These are phyloP conservation scores for Schizothecium vesticola DNA, from an alignment of 495 filamentous ascomycete species.

Conservation along the genomic window DNA sequence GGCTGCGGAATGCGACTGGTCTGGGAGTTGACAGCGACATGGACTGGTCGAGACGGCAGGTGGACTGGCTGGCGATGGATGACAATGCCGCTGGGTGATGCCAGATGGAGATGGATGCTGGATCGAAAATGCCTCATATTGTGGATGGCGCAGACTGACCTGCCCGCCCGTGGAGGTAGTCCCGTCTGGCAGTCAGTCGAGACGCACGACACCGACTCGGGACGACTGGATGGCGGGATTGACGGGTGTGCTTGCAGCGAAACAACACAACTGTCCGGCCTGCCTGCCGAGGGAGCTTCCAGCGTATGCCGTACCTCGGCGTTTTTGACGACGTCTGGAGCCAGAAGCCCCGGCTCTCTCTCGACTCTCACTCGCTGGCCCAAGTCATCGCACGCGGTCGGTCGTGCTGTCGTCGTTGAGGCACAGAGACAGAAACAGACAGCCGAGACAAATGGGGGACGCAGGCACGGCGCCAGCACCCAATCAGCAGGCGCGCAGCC, in stretches of 20 bases:
- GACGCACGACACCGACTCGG: conserved; percentile 9
- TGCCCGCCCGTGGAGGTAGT: background rate
- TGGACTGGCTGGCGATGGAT: background rate
- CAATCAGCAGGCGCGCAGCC: background rate
- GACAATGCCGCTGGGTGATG: background rate
- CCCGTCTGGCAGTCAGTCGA: background rate
- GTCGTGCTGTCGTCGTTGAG: background rate
- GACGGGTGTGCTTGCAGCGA: background rate
- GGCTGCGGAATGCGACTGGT: background rate
- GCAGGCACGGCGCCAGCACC: background rate
- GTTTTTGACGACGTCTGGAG: background rate
- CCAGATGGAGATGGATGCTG: background rate
- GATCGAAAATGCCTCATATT: conserved; percentile 10
- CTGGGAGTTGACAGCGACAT: background rate
- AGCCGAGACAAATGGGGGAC: background rate
- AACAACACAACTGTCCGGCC: background rate
- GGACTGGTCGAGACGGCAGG: background rate
- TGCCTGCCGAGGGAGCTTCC: background rate
- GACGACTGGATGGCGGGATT: background rate
- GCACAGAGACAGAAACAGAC: background rate
- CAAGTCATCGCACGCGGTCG: background rate
- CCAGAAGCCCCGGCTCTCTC: background rate
- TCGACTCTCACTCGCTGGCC: background rate
- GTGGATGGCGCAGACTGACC: background rate
- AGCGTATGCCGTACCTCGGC: conserved; percentile 1